phyloP scores from a whole-genome alignment of 1,284 basidiomycete genomes.

The Malassezia vespertilionis region DNA sequence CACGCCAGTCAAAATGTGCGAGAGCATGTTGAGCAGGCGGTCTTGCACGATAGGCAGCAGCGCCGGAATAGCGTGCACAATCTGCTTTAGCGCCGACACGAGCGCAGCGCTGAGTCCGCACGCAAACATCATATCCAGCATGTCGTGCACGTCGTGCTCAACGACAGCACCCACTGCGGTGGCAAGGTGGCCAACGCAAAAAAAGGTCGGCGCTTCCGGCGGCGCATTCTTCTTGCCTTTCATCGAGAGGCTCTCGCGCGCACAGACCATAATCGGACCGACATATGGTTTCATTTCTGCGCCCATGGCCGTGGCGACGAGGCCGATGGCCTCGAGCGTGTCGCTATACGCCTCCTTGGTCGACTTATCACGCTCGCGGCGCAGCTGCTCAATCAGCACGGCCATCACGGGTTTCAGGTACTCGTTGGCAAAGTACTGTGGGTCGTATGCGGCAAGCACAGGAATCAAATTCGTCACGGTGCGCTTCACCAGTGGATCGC shows the following conservation, averaged over 20 bases:
- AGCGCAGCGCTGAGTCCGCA: slow-evolving; percentile 86
- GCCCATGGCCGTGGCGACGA: slow-evolving; percentile 79
- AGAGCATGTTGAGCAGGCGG: slow-evolving; percentile 47
- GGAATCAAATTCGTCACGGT: slow-evolving; percentile 41
- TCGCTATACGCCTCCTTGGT: slow-evolving; percentile 32
- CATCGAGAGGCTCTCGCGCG: slow-evolving; percentile 75
- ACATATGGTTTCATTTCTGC: slow-evolving; percentile 93
- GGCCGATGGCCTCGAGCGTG: slow-evolving; percentile 86
- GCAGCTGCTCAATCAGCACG: slow-evolving; percentile 30
- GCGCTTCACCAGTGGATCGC: slow-evolving; percentile 74
- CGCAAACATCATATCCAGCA: slow-evolving; percentile 90
- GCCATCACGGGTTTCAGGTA: slow-evolving; percentile 39
- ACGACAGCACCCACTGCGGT: slow-evolving; percentile 89
- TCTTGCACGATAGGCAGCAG: slow-evolving; percentile 86
- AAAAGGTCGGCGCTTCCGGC: slow-evolving; percentile 89
- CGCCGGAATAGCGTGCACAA: slow-evolving; percentile 79
- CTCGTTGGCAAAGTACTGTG: slow-evolving; percentile 40
- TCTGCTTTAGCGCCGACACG: slow-evolving; percentile 70
- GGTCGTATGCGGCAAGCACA: slow-evolving; percentile 42
- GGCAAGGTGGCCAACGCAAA: slow-evolving; percentile 92
- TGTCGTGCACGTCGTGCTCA: slow-evolving; percentile 88
- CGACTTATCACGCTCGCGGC: slow-evolving; percentile 34
- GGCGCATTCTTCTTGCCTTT: slow-evolving; percentile 85
- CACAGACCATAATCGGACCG: slow-evolving; percentile 77
- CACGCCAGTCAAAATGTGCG: slow-evolving; percentile 37